Percentiles rank a stretch among this genome's conserved stretches.
Evolutionary conservation across 148 eudicot species (phyloP).

Genomic region (Amaranthus palmeri): DNA sequence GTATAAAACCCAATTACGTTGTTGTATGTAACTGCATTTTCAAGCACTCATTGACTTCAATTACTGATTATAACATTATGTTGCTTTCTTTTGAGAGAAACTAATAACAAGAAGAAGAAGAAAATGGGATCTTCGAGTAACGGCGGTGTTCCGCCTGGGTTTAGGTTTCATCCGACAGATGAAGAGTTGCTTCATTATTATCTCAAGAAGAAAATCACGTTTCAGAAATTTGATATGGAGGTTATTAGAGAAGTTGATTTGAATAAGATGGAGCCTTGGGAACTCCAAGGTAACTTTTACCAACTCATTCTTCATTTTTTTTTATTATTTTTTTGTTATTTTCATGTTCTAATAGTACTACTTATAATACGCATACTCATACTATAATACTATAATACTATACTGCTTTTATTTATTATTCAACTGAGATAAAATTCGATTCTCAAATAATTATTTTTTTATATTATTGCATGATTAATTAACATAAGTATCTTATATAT

Average conservation of each 20-base stretch:
- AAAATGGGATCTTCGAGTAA: constrained; percentile 25
- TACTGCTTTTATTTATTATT: no score
- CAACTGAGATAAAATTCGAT: no score
- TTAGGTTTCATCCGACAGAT: constrained; percentile 91
- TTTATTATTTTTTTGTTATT: no score
- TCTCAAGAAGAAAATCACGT: constrained; percentile 80
- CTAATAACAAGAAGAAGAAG: constrained; percentile 4
- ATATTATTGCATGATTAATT: no score
- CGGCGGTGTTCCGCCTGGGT: constrained; percentile 94
- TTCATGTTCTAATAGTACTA: no score
- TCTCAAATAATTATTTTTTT: no score
- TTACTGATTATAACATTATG: not conserved
- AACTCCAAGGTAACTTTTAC: constrained; percentile 61
- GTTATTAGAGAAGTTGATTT: constrained; percentile 87
- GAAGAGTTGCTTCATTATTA: constrained; percentile 90
- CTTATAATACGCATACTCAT: no score
- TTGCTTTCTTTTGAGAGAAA: not conserved
- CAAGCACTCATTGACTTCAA: constrained; percentile 11
- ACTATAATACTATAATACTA: no score
- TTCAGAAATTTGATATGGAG: constrained; percentile 90
- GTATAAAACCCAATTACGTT: not conserved
- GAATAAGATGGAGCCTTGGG: constrained; percentile 97
- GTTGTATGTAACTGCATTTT: constrained; percentile 12
- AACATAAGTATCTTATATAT: no score
- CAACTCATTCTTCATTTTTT: not conserved